Evolutionary conservation across 164 flowering plant genomes (phyloP), one percentile per base, ranked within the genome.

Genomic region (Aristolochia fimbriata): DNA sequence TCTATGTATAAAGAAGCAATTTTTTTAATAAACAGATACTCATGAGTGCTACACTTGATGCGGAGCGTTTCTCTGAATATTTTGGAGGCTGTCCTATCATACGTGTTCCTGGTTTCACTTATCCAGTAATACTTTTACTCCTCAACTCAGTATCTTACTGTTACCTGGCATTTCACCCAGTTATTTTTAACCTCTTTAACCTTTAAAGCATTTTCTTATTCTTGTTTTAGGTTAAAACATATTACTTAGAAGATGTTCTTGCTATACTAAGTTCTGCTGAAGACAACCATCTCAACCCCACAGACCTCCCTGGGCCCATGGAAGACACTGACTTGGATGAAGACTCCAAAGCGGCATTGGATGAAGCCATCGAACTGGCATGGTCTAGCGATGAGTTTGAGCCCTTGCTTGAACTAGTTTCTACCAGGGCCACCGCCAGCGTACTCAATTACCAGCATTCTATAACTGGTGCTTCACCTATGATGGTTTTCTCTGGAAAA

Each of bases 41-140:
- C 50, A 94, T 94, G 99, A 91, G 99, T 80, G 97, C 99, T 64
- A 94, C 97, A 47, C 52, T 94, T 64, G 94, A 94, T 72, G 89
- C 97, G 31, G 97, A 85, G 55, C 78, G 95, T 45, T 94, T 94
- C 73, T 94, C 99, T 9, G 74, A 76, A 55, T 94, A 94, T 69
- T 94, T 94, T 74, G 93, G 94, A 70, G 96, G 96, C 61, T 94
- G 96, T 75, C 99, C 97, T 33, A 65, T 88, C 55, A 80, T 94
- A 69, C 81, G 80, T 41, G 97, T 94, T 24, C 97, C 97, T 27
- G 99, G 97, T 47, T 94, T 94, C 73, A 94, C 97, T 53, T 75
- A 88, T 83, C 96, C 96, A 56, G 99, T 94, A 81, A 71, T 21
- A 37, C 27, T 43, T 15, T 25, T 24, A 0, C 43, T 10, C 43